Evolutionary conservation across 192 early-diverging fungal genomes (phyloP).

Genomic region (Gonapodya prolifera): DNA sequence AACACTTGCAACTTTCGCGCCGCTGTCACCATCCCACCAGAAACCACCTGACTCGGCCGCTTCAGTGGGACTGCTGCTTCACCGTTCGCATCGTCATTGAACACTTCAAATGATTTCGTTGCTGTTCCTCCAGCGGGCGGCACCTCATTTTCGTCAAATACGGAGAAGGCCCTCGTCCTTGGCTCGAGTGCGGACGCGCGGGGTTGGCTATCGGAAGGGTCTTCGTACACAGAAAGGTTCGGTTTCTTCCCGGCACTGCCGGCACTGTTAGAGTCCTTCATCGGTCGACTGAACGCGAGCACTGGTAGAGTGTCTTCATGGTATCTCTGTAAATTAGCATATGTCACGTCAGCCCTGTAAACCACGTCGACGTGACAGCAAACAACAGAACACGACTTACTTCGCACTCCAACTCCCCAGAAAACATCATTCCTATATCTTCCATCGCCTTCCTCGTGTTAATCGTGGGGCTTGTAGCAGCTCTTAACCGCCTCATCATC

Average conservation of each 20-base stretch:
- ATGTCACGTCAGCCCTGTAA: neutral
- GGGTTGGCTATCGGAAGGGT: neutral
- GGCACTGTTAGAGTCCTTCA: neutral
- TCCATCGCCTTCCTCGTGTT: conserved; percentile 36
- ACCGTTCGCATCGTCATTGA: neutral
- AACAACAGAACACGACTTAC: neutral
- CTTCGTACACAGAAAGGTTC: neutral
- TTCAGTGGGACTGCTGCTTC: too few species aligned
- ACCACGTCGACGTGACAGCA: neutral
- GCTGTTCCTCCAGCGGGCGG: too few species aligned
- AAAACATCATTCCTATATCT: conserved; percentile 36
- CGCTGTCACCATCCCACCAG: neutral
- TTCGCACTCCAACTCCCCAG: neutral
- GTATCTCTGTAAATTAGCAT: neutral
- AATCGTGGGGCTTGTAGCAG: conserved; percentile 24
- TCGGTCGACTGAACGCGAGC: neutral
- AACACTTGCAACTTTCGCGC: neutral
- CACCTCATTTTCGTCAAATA: too few species aligned
- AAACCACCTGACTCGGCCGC: neutral
- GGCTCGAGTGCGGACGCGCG: neutral
- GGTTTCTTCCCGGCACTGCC: neutral
- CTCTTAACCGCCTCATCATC: neutral
- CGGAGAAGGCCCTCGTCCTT: neutral
- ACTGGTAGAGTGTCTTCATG: neutral
- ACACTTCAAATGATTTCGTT: neutral